A percentile compares a stretch with the other conserved stretches of the same genome.
phyloP scores from a whole-genome alignment of 768 basidiomycete genomes.

The Auricularia heimuer region DNA sequence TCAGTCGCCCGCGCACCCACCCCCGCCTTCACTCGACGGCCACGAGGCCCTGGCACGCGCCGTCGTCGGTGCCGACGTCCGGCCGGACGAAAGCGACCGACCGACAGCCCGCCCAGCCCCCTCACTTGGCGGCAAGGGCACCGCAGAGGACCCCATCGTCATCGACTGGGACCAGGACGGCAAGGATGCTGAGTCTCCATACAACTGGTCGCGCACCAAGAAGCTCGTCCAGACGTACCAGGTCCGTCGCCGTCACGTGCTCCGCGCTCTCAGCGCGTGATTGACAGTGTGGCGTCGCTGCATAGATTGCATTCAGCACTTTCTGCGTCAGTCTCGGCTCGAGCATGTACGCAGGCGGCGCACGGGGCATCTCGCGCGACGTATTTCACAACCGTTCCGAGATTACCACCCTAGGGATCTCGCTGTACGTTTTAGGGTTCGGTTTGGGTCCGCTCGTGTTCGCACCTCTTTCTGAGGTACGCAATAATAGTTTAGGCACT shows the following conservation, averaged over 20 bases:
- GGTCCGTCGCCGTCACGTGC: slow-evolving; percentile 19
- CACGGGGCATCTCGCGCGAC: slow-evolving; percentile 33
- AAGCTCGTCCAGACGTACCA: slow-evolving; percentile 50
- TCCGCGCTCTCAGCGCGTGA: neutral
- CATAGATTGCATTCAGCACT: slow-evolving; percentile 34
- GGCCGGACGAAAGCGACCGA: neutral
- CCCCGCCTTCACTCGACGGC: too few species aligned
- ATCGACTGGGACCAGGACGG: slow-evolving; percentile 40
- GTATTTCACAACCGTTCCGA: slow-evolving; percentile 27
- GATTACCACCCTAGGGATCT: slow-evolving; percentile 48
- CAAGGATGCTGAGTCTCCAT: slow-evolving; percentile 42
- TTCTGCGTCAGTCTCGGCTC: slow-evolving; percentile 53
- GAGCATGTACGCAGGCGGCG: slow-evolving; percentile 45
- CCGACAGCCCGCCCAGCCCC: neutral
- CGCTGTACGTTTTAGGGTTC: slow-evolving; percentile 55
- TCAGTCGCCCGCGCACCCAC: too few species aligned
- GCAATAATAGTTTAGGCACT: slow-evolving; percentile 11
- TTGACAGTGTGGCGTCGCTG: slow-evolving; percentile 2
- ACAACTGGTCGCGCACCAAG: slow-evolving; percentile 38
- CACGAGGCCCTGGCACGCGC: too few species aligned
- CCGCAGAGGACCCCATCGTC: slow-evolving; percentile 38
- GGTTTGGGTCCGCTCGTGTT: slow-evolving; percentile 48
- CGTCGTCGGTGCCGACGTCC: neutral
- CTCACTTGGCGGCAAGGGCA: slow-evolving; percentile 30
- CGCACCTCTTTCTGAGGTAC: slow-evolving; percentile 48